These are phyloP conservation scores for Tuber indicum DNA, from an alignment of 495 filamentous ascomycete genomes.

Conservation along the genomic window DNA sequence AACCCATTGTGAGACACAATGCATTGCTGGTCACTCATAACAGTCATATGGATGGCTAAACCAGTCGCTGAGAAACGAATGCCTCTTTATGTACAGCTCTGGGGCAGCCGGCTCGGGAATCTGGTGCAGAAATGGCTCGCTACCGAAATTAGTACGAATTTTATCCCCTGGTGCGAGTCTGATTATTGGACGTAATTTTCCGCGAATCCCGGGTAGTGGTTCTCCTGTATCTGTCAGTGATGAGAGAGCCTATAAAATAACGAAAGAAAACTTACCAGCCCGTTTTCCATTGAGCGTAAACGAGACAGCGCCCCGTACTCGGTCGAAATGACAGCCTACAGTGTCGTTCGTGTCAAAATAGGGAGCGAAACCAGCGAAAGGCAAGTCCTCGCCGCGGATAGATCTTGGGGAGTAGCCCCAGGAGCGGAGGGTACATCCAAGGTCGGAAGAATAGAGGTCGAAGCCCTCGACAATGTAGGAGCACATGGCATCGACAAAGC, in stretches of 20 bases:
- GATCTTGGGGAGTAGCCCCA: neutral
- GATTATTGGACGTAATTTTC: conserved; percentile 11
- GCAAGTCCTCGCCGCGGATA: too few species aligned
- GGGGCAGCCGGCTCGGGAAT: neutral
- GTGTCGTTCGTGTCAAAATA: neutral
- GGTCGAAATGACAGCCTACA: conserved; percentile 16
- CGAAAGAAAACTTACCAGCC: conserved; percentile 6
- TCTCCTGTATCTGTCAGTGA: neutral
- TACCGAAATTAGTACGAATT: conserved; percentile 15
- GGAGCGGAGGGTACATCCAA: neutral
- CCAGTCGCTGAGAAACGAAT: too few species aligned
- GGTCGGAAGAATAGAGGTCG: neutral
- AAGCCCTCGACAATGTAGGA: neutral
- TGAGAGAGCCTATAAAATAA: neutral
- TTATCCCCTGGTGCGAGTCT: neutral
- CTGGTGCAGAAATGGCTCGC: neutral
- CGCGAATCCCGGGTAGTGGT: conserved; percentile 5
- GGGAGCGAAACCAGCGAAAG: too few species aligned
- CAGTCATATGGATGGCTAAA: too few species aligned
- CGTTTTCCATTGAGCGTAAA: conserved; percentile 14
- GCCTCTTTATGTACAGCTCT: neutral
- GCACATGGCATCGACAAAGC: neutral
- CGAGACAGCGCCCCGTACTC: conserved; percentile 2
- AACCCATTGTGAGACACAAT: too few species aligned
- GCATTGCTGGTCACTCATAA: too few species aligned